Conservation (phyloP, 805 yeast genomes). For the Blastobotrys muscicola region DNA sequence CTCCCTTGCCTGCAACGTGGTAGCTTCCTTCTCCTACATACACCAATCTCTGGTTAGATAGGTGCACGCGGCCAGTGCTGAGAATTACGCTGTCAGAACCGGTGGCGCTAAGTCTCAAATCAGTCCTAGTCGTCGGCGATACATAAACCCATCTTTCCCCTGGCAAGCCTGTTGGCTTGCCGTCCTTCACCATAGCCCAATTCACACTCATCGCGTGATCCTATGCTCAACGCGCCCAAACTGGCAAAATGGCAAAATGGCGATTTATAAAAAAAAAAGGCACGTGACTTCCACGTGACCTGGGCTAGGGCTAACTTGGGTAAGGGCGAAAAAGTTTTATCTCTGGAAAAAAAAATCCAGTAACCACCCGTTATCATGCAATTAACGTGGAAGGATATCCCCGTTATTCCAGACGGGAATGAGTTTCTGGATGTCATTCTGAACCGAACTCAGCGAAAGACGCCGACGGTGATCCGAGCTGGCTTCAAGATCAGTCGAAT, state of each 20-base stretch:
- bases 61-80: slow-evolving; percentile 3
- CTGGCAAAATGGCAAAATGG: too few relatives aligned
- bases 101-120: not conserved
- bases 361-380: slow-evolving; percentile 48
- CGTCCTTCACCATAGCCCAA: slow-evolving; percentile 12
- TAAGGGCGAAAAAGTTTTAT: too few relatives aligned
- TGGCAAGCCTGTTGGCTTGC: slow-evolving; percentile 14
- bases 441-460: slow-evolving; percentile 96
- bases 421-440: slow-evolving; percentile 94
- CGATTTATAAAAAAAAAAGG: slow-evolving; percentile 5
- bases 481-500: slow-evolving; percentile 96
- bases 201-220: slow-evolving; percentile 17
- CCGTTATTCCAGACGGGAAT: slow-evolving; percentile 84
- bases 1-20: slow-evolving; percentile 22
- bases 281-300: not conserved
- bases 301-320: not conserved
- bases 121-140: not conserved
- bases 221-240: too few relatives aligned
- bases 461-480: slow-evolving; percentile 97
- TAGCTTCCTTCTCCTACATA: slow-evolving; percentile 12
- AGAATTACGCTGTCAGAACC: not conserved
- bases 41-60: slow-evolving; percentile 17
- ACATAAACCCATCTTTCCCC: slow-evolving; percentile 6
- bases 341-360: not conserved
- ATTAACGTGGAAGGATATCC: slow-evolving; percentile 96